Evolutionary conservation across 352 stramenopile species (phyloP).

Genomic region (Pythium graminicola): DNA sequence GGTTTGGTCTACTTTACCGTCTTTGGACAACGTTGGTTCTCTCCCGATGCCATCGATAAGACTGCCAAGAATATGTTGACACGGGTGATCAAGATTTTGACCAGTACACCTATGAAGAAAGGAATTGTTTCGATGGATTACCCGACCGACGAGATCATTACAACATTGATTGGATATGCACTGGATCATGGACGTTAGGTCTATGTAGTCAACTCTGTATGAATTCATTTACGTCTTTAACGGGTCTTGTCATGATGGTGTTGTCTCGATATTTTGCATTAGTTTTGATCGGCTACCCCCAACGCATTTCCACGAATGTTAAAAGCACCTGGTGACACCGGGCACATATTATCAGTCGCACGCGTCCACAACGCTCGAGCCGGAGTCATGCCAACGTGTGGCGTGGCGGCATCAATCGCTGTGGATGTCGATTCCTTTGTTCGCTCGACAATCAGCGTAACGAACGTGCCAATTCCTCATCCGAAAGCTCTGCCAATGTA

Average conservation of each 20-base stretch:
- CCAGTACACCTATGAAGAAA: slow-evolving; percentile 3
- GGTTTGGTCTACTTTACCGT: slow-evolving; percentile 11
- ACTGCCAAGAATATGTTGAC: slow-evolving; percentile 1
- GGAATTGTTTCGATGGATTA: slow-evolving; percentile 18
- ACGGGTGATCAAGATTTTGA: slow-evolving; percentile 2
- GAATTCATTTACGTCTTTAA: background rate
- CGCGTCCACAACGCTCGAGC: too few species aligned
- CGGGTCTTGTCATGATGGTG: background rate
- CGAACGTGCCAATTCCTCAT: too few species aligned
- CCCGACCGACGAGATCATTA: slow-evolving; percentile 10
- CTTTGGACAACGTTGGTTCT: background rate
- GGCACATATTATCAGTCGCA: too few species aligned
- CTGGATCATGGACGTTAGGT: background rate
- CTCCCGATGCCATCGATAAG: slow-evolving; percentile 3
- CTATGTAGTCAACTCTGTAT: background rate
- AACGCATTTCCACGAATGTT: too few species aligned
- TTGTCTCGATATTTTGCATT: background rate
- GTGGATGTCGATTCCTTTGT: too few species aligned
- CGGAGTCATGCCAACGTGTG: too few species aligned
- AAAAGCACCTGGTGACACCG: too few species aligned
- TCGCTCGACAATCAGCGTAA: too few species aligned
- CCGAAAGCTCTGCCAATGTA: too few species aligned
- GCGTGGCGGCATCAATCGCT: too few species aligned
- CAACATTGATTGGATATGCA: background rate
- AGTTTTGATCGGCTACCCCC: too few species aligned